Base-by-base conservation (phyloP, 2,329 filamentous ascomycete genomes). In the Erysiphe neolycopersici region DNA sequence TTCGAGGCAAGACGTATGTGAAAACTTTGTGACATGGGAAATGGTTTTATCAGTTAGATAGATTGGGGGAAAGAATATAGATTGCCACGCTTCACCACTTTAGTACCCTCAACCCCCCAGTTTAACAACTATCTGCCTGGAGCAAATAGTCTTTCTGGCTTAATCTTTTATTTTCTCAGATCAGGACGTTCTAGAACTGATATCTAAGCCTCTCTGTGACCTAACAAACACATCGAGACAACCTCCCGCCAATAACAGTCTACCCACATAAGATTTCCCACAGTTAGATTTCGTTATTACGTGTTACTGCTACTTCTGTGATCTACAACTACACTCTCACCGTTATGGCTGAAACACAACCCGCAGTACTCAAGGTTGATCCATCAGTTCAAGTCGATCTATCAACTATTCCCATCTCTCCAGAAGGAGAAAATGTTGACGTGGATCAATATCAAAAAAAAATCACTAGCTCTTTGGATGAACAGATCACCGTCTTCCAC, bases 401-500 rank as follows among this genome's bases (percentile, higher is more conserved):
- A 47, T 73, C 71, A 47, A 76, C 73, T 43, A 77, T 78, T 47
- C 73, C 73, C 52, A 69, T 78, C 59, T 74, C 71, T 43, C 73
- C 72, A 43, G 68, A 66, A 49, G 72, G 76, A 50, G 69, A 69
- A 52, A 70, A 70, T 56, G 58, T 66, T 45, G 64, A 52, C 26
- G 53, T 53, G 42, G 52, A 50, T 66, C 51, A 47, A 61, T 63
- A 53, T 57, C 65, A 44, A 50, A 56, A 60, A 46, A 55, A 58
- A 44, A 61, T 60, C 44, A 63, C 65, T 50, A 29, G 16, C 19
- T 42, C 41, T n/a, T 17, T 42, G 14, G 62, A 62, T 50, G 76
- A 85, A 58, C 67, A 79, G 43, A 69, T 93, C 55, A 98, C 89
- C 40, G 87, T 98, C 53, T 98, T 98, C 67, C 85, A 98, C 60